Conservation (phyloP, 495 filamentous ascomycete genomes). For the Pyrenula massariospora region DNA sequence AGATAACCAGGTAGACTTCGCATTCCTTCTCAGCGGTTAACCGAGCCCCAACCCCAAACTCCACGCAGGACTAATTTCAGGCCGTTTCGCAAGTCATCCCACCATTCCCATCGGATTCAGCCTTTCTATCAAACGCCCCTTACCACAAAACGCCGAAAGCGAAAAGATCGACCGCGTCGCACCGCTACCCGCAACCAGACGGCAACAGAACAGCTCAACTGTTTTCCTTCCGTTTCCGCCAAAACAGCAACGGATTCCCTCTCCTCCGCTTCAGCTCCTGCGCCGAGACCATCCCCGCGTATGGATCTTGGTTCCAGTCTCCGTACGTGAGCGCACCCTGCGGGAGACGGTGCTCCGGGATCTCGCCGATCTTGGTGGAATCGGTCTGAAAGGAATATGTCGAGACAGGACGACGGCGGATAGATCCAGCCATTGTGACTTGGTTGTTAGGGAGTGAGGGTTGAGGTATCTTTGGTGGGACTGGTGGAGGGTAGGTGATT, state of each 20-base stretch:
- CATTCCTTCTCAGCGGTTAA: no score
- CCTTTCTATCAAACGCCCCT: no score
- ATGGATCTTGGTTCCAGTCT: not conserved
- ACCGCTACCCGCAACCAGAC: no score
- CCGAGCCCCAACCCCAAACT: no score
- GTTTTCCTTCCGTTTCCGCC: not conserved
- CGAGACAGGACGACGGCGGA: not conserved
- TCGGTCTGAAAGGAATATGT: not conserved
- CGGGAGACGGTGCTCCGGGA: not conserved
- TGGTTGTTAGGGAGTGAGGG: not conserved
- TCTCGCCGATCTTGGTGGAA: constrained; percentile 1
- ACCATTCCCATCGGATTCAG: no score
- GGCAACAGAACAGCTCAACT: not conserved
- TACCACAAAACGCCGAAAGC: no score
- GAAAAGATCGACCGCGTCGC: no score
- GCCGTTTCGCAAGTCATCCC: no score
- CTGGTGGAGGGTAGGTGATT: not conserved
- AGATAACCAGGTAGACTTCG: no score
- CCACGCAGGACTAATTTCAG: no score
- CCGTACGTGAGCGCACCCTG: not conserved
- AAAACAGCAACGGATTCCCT: not conserved
- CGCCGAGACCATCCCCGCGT: not conserved
- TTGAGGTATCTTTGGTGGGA: not conserved
- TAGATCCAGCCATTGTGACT: not conserved
- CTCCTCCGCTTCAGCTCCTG: not conserved